These are phyloP conservation scores for Starmerella lactis-condensi DNA, from an alignment of 805 yeast species.

Conservation along the genomic window DNA sequence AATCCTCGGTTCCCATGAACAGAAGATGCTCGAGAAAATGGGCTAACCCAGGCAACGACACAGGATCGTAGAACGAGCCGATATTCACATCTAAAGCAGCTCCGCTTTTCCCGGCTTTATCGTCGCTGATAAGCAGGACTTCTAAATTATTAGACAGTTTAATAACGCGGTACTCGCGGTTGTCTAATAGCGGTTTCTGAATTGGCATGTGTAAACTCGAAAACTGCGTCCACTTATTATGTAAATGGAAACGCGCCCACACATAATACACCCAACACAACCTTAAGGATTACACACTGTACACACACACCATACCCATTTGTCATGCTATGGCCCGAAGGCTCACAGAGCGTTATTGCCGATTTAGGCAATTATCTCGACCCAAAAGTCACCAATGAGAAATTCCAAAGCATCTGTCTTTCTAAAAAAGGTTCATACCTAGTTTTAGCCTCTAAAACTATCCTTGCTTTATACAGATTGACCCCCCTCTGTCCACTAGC, in stretches of 20 bases:
- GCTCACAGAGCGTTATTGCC: slow-evolving; percentile 13
- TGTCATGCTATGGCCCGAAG: slow-evolving; percentile 19
- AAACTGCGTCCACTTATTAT: too few relatives aligned
- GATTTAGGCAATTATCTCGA: slow-evolving; percentile 11
- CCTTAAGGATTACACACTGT: too few relatives aligned
- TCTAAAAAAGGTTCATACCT: slow-evolving; percentile 15
- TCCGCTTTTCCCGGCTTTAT: slow-evolving; percentile 42
- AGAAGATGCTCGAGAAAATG: slow-evolving; percentile 77
- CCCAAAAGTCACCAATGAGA: slow-evolving; percentile 9
- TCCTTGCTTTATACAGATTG: slow-evolving; percentile 14
- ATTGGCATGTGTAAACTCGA: too few relatives aligned
- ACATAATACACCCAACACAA: background rate
- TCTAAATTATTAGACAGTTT: slow-evolving; percentile 51
- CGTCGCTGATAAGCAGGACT: slow-evolving; percentile 57
- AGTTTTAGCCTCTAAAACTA: slow-evolving; percentile 11
- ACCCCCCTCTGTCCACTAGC: slow-evolving; percentile 16
- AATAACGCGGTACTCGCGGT: slow-evolving; percentile 54
- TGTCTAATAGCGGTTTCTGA: slow-evolving; percentile 33
- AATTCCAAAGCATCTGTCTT: slow-evolving; percentile 9
- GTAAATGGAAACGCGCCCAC: background rate
- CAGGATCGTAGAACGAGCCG: slow-evolving; percentile 70
- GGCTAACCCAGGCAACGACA: slow-evolving; percentile 56
- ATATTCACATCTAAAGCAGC: slow-evolving; percentile 58
- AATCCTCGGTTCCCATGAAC: slow-evolving; percentile 64
- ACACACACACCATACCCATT: too few relatives aligned